Percentiles rank a stretch among this genome's conserved stretches.
phyloP scores from a whole-genome alignment of 192 early-diverging fungal species.

The Thoreauomyces humboldtii region DNA sequence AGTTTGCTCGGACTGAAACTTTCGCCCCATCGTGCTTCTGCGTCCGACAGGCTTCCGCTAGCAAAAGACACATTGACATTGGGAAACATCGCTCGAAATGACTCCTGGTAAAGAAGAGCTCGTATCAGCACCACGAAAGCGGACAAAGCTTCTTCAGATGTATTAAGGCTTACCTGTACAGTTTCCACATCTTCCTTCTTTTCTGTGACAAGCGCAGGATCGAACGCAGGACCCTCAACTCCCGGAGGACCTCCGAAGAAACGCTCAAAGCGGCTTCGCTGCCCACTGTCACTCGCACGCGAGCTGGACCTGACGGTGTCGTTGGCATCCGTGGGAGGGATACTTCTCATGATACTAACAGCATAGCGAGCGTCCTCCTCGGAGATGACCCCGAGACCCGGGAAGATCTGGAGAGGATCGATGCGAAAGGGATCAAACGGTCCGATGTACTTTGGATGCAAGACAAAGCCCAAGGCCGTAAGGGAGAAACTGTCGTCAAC shows the following conservation, averaged over 20 bases:
- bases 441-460: constrained; percentile 48
- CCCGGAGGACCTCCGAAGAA: constrained; percentile 3
- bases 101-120: constrained; percentile 14
- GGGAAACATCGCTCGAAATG: constrained; percentile 38
- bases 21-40: constrained; percentile 37
- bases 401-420: constrained; percentile 31
- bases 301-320: constrained; percentile 10
- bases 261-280: constrained; percentile 1
- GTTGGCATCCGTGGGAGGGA: too few species aligned
- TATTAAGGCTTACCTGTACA: constrained; percentile 14
- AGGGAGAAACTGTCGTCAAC: constrained; percentile 11
- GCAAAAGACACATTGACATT: constrained; percentile 42
- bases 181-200: constrained; percentile 26
- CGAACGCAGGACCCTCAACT: background rate
- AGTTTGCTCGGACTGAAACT: constrained; percentile 38
- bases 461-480: constrained; percentile 35
- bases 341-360: too few species aligned
- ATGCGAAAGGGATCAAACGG: constrained; percentile 52
- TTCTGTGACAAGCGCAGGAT: background rate
- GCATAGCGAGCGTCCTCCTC: background rate
- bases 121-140: background rate
- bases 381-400: constrained; percentile 5
- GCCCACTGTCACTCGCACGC: constrained; percentile 12
- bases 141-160: background rate
- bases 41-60: constrained; percentile 26